Evolutionary conservation across 1,284 basidiomycete species (phyloP), one percentile per base, ranked within the genome.

Genomic region (Chondrostereum purpureum): DNA sequence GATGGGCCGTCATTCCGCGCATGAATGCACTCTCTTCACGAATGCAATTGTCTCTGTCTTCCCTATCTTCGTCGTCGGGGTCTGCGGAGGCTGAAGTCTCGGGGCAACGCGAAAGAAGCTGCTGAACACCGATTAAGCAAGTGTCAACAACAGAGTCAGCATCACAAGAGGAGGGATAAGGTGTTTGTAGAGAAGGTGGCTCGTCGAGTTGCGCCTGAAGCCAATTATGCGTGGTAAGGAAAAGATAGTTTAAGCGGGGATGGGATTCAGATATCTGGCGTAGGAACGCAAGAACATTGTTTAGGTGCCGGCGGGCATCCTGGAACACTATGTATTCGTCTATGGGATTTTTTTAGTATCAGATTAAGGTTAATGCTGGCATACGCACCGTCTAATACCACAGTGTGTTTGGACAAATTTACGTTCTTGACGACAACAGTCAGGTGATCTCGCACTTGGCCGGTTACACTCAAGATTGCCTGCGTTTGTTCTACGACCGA

Each of bases 51-150:
- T 73, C 70, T 24, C 55, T 52, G 4, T 62, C 61, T 2, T 57
- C 55, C 20, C 60, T 52, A 17, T 50, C 50, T 5, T 51, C 42
- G 1, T 45, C 40, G 10, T 39, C 18, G 8, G 48, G 22, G 22
- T 16, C 3, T 14, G 24, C 39, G 14, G 45, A 21, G 18, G 21
- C 12, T 11, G 24, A 31, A 14, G 39, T 13, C 16, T 64, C 58
- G 8, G 65, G 54, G 51, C 66, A 71, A 44, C 58, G 63, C 8
- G 67, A 57, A 33, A 80, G 63, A 53, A 88, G 59, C 14, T 70
- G 65, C 56, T 91, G 88, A 17, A 83, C 71, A 20, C 72, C 70
- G 35, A 87, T 63, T 23, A 91, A 73, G 37, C 88, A 64, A 1
- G 69, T 59, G 53, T 85, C 78, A 55, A 92, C 75, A 49, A 88